These are phyloP conservation scores for Melastoma malabathricum DNA, from an alignment of 345 rosid species.

Conservation along the genomic window DNA sequence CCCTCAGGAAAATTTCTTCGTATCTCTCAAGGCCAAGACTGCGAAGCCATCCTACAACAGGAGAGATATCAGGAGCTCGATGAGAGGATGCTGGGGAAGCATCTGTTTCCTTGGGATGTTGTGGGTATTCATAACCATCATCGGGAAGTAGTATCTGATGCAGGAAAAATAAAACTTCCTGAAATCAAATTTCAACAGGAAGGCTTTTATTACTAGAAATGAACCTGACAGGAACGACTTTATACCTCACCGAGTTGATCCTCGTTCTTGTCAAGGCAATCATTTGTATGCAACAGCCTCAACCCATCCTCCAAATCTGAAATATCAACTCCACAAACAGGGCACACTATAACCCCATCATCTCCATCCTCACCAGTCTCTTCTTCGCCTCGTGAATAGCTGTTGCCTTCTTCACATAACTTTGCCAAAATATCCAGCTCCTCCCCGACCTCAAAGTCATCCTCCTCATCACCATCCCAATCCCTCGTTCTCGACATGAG, in stretches of 20 bases:
- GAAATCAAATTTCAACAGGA: not conserved
- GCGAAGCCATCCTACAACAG: slow-evolving; percentile 55
- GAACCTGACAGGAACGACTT: too few relatives aligned
- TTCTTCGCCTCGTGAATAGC: not conserved
- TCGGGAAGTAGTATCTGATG: slow-evolving; percentile 23
- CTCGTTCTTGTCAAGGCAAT: slow-evolving; percentile 54
- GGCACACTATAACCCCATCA: slow-evolving; percentile 36
- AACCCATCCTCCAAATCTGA: slow-evolving; percentile 49
- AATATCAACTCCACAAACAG: slow-evolving; percentile 60
- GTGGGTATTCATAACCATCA: slow-evolving; percentile 11
- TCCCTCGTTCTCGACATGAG: slow-evolving; percentile 12
- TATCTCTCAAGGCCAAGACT: slow-evolving; percentile 54
- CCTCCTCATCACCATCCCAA: slow-evolving; percentile 4
- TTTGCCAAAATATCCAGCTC: slow-evolving; percentile 47
- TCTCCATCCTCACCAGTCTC: slow-evolving; percentile 7
- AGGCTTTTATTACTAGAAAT: too few relatives aligned
- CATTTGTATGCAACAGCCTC: slow-evolving; percentile 60
- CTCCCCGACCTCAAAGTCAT: slow-evolving; percentile 23
- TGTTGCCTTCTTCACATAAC: slow-evolving; percentile 28
- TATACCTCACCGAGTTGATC: slow-evolving; percentile 32
- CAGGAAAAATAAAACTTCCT: not conserved
- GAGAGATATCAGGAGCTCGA: slow-evolving; percentile 36
- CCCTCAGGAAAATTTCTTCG: slow-evolving; percentile 50
- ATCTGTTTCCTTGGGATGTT: slow-evolving; percentile 16
- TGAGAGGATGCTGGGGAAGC: slow-evolving; percentile 21